phyloP scores from a whole-genome alignment of 2,329 filamentous ascomycete genomes.

The Calonectria hongkongensis region DNA sequence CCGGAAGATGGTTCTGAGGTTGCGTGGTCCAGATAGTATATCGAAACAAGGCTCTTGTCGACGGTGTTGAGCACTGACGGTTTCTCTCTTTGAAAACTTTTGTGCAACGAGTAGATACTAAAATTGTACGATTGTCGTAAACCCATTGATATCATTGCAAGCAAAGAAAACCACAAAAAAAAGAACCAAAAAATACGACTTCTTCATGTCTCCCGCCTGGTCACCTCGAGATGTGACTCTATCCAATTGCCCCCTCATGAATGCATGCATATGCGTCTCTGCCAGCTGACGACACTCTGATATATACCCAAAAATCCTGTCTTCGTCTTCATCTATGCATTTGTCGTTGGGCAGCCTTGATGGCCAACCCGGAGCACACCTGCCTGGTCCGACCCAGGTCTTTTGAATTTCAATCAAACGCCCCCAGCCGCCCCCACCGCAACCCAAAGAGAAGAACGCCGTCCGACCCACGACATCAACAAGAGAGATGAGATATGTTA shows the following conservation, averaged over 20 bases:
- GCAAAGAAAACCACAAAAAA: slow-evolving; percentile 45
- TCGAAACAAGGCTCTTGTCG: not conserved
- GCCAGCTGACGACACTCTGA: slow-evolving; percentile 36
- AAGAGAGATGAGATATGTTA: slow-evolving; percentile 36
- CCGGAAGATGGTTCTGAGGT: not conserved
- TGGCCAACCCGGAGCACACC: slow-evolving; percentile 44
- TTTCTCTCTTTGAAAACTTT: slow-evolving; percentile 20
- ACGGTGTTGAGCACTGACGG: slow-evolving; percentile 1
- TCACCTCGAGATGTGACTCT: slow-evolving; percentile 45
- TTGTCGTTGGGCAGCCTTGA: slow-evolving; percentile 45
- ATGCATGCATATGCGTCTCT: slow-evolving; percentile 43
- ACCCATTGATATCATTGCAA: slow-evolving; percentile 55
- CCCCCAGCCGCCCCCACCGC: slow-evolving; percentile 43
- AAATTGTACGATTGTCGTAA: slow-evolving; percentile 53
- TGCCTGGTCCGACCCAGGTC: slow-evolving; percentile 42
- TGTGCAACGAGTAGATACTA: slow-evolving; percentile 43
- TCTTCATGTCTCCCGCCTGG: slow-evolving; percentile 36
- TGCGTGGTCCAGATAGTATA: not conserved
- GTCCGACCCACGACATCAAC: slow-evolving; percentile 41
- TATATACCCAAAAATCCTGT: slow-evolving; percentile 35
- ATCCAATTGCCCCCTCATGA: slow-evolving; percentile 44
- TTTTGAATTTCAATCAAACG: slow-evolving; percentile 52
- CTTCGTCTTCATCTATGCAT: slow-evolving; percentile 42
- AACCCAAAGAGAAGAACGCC: slow-evolving; percentile 54
- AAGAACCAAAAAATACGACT: slow-evolving; percentile 42